Conservation (phyloP, 352 stramenopile genomes). For the Globisporangium orthogonon region DNA sequence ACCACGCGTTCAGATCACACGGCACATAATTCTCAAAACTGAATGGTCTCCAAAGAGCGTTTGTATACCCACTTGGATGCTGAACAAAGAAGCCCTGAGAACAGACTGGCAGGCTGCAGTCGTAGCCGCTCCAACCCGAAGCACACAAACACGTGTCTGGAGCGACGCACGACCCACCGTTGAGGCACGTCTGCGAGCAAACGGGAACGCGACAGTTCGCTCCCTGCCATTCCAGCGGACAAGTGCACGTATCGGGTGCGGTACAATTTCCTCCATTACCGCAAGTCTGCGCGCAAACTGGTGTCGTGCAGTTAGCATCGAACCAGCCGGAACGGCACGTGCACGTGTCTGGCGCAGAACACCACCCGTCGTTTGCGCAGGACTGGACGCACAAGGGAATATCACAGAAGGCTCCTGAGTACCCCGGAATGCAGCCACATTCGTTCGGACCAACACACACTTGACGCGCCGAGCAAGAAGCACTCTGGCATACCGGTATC, state of each 20-base stretch:
- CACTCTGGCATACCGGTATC: constrained; percentile 50
- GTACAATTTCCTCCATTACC: constrained; percentile 96
- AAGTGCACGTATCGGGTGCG: constrained; percentile 87
- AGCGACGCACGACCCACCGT: constrained; percentile 89
- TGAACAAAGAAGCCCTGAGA: constrained; percentile 91
- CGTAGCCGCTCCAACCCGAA: constrained; percentile 88
- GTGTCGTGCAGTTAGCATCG: constrained; percentile 95
- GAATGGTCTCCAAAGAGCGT: constrained; percentile 57
- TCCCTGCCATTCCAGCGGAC: constrained; percentile 84
- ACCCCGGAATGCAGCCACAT: constrained; percentile 93
- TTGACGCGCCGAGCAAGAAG: constrained; percentile 43
- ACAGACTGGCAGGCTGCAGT: constrained; percentile 91
- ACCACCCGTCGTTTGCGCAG: constrained; percentile 86
- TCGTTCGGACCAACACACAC: constrained; percentile 90
- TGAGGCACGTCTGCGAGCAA: constrained; percentile 84
- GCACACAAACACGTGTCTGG: constrained; percentile 93
- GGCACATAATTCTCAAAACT: constrained; percentile 77
- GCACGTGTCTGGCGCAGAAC: constrained; percentile 92
- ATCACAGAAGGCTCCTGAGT: constrained; percentile 63
- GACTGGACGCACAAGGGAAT: constrained; percentile 86
- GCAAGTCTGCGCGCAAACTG: constrained; percentile 94
- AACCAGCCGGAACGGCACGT: constrained; percentile 91
- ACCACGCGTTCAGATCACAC: constrained; percentile 90
- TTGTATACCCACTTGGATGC: constrained; percentile 57
- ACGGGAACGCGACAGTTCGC: constrained; percentile 90